Evolutionary conservation across 2,329 filamentous ascomycete genomes (phyloP).

Genomic region (Reticulascus tulasneorum): DNA sequence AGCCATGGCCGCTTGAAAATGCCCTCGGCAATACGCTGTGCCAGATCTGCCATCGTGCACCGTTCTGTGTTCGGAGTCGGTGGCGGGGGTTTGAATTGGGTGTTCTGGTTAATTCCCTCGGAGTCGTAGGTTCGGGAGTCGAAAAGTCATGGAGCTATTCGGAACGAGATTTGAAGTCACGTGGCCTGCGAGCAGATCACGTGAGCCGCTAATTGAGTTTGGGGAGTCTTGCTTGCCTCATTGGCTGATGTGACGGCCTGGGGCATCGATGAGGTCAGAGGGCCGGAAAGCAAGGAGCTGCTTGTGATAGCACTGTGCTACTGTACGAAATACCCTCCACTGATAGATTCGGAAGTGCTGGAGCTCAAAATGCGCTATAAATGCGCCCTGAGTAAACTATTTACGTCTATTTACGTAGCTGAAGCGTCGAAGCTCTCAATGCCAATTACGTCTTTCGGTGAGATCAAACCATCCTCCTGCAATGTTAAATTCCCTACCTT

Average conservation of each 20-base stretch:
- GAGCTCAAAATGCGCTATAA: too few species aligned
- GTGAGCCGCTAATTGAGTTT: background rate
- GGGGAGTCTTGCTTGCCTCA: background rate
- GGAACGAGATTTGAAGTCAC: conserved; percentile 12
- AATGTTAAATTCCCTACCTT: too few species aligned
- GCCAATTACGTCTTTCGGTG: too few species aligned
- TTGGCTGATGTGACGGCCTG: background rate
- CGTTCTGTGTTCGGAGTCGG: conserved; percentile 23
- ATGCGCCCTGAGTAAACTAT: too few species aligned
- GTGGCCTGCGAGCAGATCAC: conserved; percentile 8
- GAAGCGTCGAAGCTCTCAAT: too few species aligned
- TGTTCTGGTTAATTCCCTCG: conserved; percentile 14
- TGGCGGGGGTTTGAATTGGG: conserved; percentile 15
- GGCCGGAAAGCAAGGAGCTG: conserved; percentile 4
- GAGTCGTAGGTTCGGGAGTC: conserved; percentile 13
- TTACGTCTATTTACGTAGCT: too few species aligned
- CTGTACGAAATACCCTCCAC: too few species aligned
- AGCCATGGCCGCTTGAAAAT: conserved; percentile 84
- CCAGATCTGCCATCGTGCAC: conserved; percentile 66
- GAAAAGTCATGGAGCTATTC: conserved; percentile 14
- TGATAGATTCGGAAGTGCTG: too few species aligned
- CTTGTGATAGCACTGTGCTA: conserved; percentile 5
- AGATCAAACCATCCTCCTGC: too few species aligned
- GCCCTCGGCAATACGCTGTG: conserved; percentile 27
- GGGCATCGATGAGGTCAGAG: conserved; percentile 9